Percentiles rank a stretch among this genome's conserved stretches.
Evolutionary conservation across 176 grass and related monocot species (phyloP).

Genomic region (Cenchrus fungigraminus): DNA sequence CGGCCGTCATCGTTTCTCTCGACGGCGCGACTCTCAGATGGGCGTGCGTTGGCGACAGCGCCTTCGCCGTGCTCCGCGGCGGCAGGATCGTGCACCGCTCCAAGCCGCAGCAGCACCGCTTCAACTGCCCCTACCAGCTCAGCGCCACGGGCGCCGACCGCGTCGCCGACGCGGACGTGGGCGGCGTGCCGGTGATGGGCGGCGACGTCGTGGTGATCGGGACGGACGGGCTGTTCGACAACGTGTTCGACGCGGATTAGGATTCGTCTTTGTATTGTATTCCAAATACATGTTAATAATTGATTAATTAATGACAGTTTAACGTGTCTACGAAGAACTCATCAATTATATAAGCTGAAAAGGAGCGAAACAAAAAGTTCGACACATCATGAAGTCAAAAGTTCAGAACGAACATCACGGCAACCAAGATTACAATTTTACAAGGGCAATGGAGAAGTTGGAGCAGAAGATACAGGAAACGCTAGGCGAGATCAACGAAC

Average conservation of each 20-base stretch:
- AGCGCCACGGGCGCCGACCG: background rate
- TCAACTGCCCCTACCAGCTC: constrained; percentile 26
- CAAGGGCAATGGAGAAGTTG: background rate
- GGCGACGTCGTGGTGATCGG: constrained; percentile 44
- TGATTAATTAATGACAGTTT: background rate
- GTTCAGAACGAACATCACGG: background rate
- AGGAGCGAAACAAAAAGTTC: background rate
- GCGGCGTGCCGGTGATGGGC: background rate
- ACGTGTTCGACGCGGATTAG: constrained; percentile 18
- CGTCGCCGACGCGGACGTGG: background rate
- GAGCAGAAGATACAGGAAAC: constrained; percentile 34
- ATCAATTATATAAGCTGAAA: background rate
- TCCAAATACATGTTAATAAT: background rate
- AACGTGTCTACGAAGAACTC: background rate
- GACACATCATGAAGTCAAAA: too few species aligned
- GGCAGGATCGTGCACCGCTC: background rate
- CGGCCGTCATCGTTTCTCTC: background rate
- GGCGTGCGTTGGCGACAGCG: background rate
- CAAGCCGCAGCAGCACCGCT: background rate
- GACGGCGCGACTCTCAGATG: background rate
- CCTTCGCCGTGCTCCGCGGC: background rate
- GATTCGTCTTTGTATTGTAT: background rate
- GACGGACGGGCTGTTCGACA: constrained; percentile 50
- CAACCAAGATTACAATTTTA: background rate
- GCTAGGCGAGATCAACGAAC: constrained; percentile 17